Percentiles rank a stretch among this genome's conserved stretches.
These are phyloP conservation scores for Saturnispora sekii DNA, from an alignment of 805 yeast species.

Conservation along the genomic window DNA sequence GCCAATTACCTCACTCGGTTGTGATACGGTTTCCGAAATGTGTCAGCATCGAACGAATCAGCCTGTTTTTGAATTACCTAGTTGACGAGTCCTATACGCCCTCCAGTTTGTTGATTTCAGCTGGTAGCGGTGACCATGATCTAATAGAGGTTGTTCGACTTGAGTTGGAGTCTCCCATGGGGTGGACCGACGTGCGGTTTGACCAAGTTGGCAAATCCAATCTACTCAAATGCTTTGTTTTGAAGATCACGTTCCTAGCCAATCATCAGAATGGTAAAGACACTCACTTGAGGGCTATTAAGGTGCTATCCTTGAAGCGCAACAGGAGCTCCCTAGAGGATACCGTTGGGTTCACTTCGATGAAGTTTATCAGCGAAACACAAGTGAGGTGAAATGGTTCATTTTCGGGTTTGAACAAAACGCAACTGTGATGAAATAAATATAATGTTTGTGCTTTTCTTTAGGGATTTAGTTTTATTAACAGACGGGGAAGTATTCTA, in stretches of 20 bases:
- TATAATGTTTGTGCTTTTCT: no score
- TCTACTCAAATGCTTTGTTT: conserved; percentile 54
- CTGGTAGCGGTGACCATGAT: conserved; percentile 78
- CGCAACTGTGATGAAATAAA: no score
- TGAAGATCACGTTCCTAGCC: conserved; percentile 52
- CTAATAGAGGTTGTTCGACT: conserved; percentile 54
- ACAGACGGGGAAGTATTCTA: no score
- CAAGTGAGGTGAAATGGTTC: not conserved
- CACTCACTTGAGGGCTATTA: conserved; percentile 73
- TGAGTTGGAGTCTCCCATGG: conserved; percentile 55
- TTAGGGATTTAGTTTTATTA: no score
- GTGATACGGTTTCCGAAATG: conserved; percentile 72
- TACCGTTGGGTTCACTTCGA: conserved; percentile 26
- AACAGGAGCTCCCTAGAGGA: conserved; percentile 9
- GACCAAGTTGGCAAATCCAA: conserved; percentile 44
- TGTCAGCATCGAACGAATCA: conserved; percentile 58
- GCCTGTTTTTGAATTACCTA: conserved; percentile 59
- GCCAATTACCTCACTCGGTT: conserved; percentile 75
- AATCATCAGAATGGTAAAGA: conserved; percentile 97
- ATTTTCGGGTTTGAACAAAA: no score
- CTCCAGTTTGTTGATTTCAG: conserved; percentile 46
- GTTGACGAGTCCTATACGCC: conserved; percentile 94
- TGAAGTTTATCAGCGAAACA: conserved; percentile 26
- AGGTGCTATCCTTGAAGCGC: conserved; percentile 25
- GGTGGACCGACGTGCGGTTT: conserved; percentile 67